Conservation (phyloP, 2,329 filamentous ascomycete species). For the Alternaria angustiovoidea region DNA sequence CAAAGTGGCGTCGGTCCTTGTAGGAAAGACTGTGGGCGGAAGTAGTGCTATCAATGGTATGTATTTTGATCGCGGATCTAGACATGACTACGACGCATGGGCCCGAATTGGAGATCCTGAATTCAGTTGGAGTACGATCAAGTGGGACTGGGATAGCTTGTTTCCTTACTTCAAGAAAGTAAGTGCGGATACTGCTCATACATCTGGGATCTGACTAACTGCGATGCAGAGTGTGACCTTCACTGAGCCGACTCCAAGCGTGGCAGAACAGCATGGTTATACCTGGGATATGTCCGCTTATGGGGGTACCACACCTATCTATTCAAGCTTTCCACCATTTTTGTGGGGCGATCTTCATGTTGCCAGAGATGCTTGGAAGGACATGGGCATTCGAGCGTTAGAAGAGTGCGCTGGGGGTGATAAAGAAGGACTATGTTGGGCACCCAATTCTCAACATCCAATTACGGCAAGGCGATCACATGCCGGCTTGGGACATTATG, state of each 20-base stretch:
- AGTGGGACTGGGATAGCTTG: conserved; percentile 25
- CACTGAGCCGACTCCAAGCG: conserved; percentile 5
- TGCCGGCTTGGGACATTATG: conserved; percentile 19
- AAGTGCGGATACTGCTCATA: neutral
- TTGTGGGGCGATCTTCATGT: conserved; percentile 8
- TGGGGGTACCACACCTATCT: conserved; percentile 10
- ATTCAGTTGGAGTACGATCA: neutral
- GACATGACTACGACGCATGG: conserved; percentile 21
- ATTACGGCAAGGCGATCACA: conserved; percentile 15
- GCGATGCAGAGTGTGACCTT: conserved; percentile 13
- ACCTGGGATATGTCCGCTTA: conserved; percentile 17
- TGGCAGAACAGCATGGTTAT: conserved; percentile 8
- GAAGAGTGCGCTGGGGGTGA: conserved; percentile 12
- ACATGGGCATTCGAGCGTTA: conserved; percentile 2
- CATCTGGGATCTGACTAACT: neutral
- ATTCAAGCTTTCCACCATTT: conserved; percentile 14
- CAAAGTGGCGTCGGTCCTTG: neutral
- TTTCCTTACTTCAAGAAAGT: conserved; percentile 26
- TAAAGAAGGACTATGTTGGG: conserved; percentile 15
- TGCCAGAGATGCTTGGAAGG: conserved; percentile 12
- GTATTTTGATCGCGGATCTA: conserved; percentile 11
- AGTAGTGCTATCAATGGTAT: conserved; percentile 21
- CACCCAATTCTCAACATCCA: conserved; percentile 13
- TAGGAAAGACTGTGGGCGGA: conserved; percentile 21
- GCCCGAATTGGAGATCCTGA: conserved; percentile 12